These are phyloP conservation scores for Hypoxylon sp. DNA, from an alignment of 2,329 filamentous ascomycete species.

Conservation along the genomic window DNA sequence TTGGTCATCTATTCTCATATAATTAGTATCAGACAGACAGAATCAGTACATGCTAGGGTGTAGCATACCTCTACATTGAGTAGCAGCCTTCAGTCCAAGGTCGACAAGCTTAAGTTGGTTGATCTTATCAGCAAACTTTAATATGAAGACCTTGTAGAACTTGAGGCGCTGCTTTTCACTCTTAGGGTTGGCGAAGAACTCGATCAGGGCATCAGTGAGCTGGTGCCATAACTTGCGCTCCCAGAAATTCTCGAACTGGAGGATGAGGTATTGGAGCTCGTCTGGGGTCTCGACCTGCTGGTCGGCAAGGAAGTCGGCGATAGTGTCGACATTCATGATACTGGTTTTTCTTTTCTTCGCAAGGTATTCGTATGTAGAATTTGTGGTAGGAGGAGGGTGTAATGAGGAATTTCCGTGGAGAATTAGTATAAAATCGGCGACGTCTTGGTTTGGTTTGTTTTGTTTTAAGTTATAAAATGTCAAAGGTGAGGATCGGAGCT, in stretches of 20 bases:
- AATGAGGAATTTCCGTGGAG: conserved; percentile 11
- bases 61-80: conserved; percentile 80
- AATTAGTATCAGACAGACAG: conserved; percentile 10
- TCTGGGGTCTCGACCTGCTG: conserved; percentile 90
- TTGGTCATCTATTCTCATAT: conserved; percentile 76
- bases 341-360: conserved; percentile 12
- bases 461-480: conserved; percentile 18
- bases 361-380: conserved; percentile 1
- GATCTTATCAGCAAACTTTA: conserved; percentile 98
- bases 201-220: conserved; percentile 88
- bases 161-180: conserved; percentile 88
- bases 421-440: conserved; percentile 18
- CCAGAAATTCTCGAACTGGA: conserved; percentile 97
- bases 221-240: conserved; percentile 99
- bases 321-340: conserved; percentile 86
- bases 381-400: neutral
- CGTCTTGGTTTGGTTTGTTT: conserved; percentile 9
- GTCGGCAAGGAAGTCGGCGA: conserved; percentile 91
- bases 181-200: conserved; percentile 87
- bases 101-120: conserved; percentile 98
- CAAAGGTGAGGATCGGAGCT: conserved; percentile 38
- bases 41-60: neutral
- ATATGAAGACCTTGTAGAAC: conserved; percentile 94
- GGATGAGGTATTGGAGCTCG: conserved; percentile 87
- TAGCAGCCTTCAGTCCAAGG: conserved; percentile 87